A percentile compares a stretch with the other conserved stretches of the same genome.
These are phyloP conservation scores for Phaeosphaeriaceae sp. DNA, from an alignment of 2,329 filamentous ascomycete genomes.

Conservation along the genomic window DNA sequence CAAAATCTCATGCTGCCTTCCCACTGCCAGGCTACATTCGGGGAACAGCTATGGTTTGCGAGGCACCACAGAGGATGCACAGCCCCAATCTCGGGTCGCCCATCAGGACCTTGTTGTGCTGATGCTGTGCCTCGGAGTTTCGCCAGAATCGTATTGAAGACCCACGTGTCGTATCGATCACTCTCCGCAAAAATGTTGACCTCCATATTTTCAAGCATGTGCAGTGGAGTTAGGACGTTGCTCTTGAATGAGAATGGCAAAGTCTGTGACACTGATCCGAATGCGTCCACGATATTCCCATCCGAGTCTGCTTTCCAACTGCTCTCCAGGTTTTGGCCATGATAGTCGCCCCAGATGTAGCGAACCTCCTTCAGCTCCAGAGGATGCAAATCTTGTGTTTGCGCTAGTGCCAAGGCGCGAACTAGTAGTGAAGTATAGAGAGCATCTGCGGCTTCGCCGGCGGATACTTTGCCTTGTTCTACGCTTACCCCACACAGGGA, in stretches of 20 bases:
- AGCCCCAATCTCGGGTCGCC: constrained; percentile 87
- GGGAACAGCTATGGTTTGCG: constrained; percentile 94
- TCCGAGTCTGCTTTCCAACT: constrained; percentile 25
- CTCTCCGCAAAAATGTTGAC: constrained; percentile 71
- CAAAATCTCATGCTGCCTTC: constrained; percentile 76
- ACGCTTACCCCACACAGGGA: constrained; percentile 64
- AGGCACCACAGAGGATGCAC: constrained; percentile 97
- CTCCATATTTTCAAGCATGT: constrained; percentile 84
- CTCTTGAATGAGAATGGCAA: constrained; percentile 80
- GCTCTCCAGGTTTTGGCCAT: constrained; percentile 31
- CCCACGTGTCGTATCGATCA: constrained; percentile 73
- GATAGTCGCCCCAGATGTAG: constrained; percentile 72
- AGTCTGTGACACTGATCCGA: constrained; percentile 57
- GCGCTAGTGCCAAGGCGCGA: constrained; percentile 66
- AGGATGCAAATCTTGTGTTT: constrained; percentile 64
- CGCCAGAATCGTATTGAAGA: constrained; percentile 88
- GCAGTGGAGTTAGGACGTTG: constrained; percentile 76
- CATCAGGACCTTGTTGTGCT: constrained; percentile 73
- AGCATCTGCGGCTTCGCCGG: constrained; percentile 64
- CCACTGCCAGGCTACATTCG: constrained; percentile 96
- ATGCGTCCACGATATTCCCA: constrained; percentile 22
- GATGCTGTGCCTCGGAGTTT: constrained; percentile 93
- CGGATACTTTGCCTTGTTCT: constrained; percentile 62
- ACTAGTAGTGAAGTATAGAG: constrained; percentile 67
- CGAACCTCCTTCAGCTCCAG: constrained; percentile 67